A percentile compares a stretch with the other conserved stretches of the same genome.
Conservation (phyloP, 495 filamentous ascomycete species). For the Penicillium dipodomyicola region DNA sequence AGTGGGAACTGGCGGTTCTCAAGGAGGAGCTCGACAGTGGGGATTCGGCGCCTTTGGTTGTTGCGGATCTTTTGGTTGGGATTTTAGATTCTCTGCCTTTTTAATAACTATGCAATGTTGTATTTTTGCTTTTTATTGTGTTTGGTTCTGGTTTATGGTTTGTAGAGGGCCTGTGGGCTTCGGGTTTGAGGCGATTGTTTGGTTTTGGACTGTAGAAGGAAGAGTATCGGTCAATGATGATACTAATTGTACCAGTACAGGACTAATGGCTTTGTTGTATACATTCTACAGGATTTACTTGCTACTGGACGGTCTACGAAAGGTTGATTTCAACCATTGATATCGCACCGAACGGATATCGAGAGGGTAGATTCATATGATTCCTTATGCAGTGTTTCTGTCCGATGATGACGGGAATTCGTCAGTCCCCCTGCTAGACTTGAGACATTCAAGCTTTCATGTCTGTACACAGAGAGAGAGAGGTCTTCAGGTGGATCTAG, state of each 20-base stretch:
- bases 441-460: background rate
- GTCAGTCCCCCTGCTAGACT: background rate
- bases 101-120: no score
- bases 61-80: background rate
- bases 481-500: background rate
- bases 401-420: background rate
- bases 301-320: no score
- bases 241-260: no score
- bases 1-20: background rate
- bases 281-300: no score
- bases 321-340: no score
- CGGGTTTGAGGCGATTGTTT: no score
- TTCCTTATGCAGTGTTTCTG: background rate
- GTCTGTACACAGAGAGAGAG: background rate
- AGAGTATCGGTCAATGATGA: no score
- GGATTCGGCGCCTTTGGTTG: background rate
- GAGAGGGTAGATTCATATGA: background rate
- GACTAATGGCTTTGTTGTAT: no score
- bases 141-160: background rate
- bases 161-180: background rate
- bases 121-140: background rate
- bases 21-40: background rate
- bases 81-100: constrained; percentile 5
- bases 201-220: no score
- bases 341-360: no score